Conservation (phyloP, 495 filamentous ascomycete genomes). For the Daldinia childiae region DNA sequence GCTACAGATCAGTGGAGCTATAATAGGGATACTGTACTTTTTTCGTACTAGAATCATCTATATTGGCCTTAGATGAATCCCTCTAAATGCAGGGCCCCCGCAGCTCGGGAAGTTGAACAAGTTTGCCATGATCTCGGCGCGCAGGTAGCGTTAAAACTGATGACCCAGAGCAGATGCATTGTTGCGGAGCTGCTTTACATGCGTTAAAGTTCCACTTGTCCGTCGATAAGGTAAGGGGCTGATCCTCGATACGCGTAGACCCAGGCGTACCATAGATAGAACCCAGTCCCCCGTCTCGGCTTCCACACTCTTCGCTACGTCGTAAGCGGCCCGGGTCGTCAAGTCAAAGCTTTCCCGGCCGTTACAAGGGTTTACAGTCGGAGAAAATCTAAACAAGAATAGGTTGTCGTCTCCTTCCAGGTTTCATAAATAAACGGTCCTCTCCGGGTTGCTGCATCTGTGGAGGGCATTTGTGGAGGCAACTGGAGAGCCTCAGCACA, state of each 20-base stretch:
- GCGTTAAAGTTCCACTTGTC: slow-evolving; percentile 4
- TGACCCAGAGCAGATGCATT: background rate
- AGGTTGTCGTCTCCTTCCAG: background rate
- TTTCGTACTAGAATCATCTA: background rate
- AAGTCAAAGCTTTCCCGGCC: background rate
- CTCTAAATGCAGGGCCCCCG: background rate
- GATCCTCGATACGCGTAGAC: slow-evolving; percentile 6
- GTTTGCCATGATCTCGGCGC: slow-evolving; percentile 8
- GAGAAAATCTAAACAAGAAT: background rate
- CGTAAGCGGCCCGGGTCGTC: background rate
- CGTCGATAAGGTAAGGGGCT: slow-evolving; percentile 8
- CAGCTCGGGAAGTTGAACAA: background rate
- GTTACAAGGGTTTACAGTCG: background rate
- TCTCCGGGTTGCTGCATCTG: background rate
- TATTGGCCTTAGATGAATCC: background rate
- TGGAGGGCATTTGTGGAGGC: background rate
- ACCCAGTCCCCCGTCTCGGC: background rate
- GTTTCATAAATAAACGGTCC: background rate
- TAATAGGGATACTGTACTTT: background rate
- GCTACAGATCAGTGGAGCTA: slow-evolving; percentile 9
- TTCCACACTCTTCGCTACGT: background rate
- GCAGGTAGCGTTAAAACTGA: background rate
- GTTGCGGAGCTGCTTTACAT: background rate
- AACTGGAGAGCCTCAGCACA: slow-evolving; percentile 2
- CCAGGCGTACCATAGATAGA: background rate